These are phyloP conservation scores for Geranium brycei DNA, from an alignment of 345 rosid species.

Conservation along the genomic window DNA sequence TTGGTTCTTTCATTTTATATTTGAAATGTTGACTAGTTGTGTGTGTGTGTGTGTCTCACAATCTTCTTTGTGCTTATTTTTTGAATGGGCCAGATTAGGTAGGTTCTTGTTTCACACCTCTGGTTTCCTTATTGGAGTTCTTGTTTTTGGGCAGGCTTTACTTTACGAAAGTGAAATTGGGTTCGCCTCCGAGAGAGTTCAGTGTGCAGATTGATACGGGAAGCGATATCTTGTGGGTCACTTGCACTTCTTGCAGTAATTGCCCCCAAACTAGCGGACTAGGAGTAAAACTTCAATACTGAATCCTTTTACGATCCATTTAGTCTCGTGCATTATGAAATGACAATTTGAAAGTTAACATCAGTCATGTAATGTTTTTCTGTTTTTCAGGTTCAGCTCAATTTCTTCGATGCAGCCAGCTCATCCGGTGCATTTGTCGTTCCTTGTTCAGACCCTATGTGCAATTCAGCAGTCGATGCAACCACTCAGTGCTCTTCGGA, in stretches of 20 bases:
- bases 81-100: constrained; percentile 11
- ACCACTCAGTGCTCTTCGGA: constrained; percentile 51
- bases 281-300: constrained; percentile 43
- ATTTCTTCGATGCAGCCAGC: constrained; percentile 51
- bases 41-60: too few species aligned
- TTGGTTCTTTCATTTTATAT: not conserved
- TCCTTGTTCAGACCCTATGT: constrained; percentile 33
- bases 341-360: constrained; percentile 7
- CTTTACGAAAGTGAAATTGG: constrained; percentile 84
- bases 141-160: constrained; percentile 53
- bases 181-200: constrained; percentile 92
- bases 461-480: constrained; percentile 28
- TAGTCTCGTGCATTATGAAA: constrained; percentile 4
- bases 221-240: constrained; percentile 86
- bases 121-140: not conserved
- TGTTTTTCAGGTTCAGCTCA: constrained; percentile 56
- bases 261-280: constrained; percentile 87
- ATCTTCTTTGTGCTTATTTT: constrained; percentile 4
- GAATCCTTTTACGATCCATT: constrained; percentile 4
- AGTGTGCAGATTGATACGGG: constrained; percentile 98
- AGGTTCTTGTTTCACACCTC: constrained; percentile 8
- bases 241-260: constrained; percentile 65
- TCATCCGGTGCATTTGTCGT: constrained; percentile 58
- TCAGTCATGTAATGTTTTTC: constrained; percentile 6
- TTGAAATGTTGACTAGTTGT: not conserved